Base-by-base conservation (phyloP, 176 grass and related monocot species). In the Carex parvula region DNA sequence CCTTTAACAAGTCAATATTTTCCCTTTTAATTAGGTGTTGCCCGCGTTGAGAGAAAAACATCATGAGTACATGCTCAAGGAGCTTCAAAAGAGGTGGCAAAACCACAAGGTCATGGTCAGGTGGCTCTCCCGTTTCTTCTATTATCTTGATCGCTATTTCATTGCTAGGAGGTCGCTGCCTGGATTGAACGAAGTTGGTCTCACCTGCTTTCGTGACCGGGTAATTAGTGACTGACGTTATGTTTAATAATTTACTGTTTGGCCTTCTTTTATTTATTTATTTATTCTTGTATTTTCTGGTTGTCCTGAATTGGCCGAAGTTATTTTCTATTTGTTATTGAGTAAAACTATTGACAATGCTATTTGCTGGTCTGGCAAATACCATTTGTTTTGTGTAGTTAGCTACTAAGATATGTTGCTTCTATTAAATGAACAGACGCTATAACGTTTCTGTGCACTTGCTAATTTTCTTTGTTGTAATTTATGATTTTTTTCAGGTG, bases 51-150 rank as follows among this genome's bases (percentile, higher is more conserved):
- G 91, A 88, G 93, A 92, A 72, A 95, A 99, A 58, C 93, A 99
- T 41, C 88, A 95, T 6, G 93, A 91, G 55, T 99, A 90, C 84
- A 99, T 96, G 93, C 26, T 99, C 57, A 95, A 89, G 69, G 93
- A 99, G 81, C 84, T 99, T 61, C 89, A 93, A 14, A 88, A 84
- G 62, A 94, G 93, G 87, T 99, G 93, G 97, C 83, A 77, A 55
- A 99, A 96, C 89, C 97, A 99, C 86, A 96, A 94, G 90, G 81
- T 96, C 54, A 99, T 99, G 93, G 91, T 92, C 80, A 87, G 93
- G 57, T 96, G 97, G 93, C 88, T 99, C 7, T 95, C 90, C 50
- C 91, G 93, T 37, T 95, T 94, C 75, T 96, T 99, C 66, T 39
- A 92, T 81, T 99, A 99, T 80, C 93, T 99, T 80, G 93, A 99